phyloP scores from a whole-genome alignment of 768 basidiomycete genomes.

The Obba rivulosa region DNA sequence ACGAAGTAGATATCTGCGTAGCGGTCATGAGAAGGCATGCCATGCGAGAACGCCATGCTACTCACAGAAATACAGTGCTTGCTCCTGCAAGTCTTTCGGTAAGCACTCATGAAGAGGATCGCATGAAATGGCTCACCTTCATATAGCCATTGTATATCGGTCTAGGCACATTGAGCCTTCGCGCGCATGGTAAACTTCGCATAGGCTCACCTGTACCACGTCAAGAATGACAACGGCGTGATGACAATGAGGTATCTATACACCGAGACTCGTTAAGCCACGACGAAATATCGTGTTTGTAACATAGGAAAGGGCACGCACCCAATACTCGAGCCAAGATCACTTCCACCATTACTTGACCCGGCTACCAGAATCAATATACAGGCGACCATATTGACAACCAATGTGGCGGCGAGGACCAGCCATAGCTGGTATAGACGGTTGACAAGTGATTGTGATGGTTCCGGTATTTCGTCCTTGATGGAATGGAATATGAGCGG shows the following conservation, averaged over 20 bases:
- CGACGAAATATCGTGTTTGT: background rate
- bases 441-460: conserved; percentile 72
- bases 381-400: conserved; percentile 89
- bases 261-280: background rate
- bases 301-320: conserved; percentile 34
- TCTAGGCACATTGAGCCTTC: conserved; percentile 33
- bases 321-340: conserved; percentile 81
- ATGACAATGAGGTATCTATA: conserved; percentile 78
- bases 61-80: conserved; percentile 91
- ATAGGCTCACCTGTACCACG: conserved; percentile 84
- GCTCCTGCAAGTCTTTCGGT: conserved; percentile 53
- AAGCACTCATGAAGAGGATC: conserved; percentile 19
- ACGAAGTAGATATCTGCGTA: conserved; percentile 87
- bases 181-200: conserved; percentile 1
- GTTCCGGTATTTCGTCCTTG: conserved; percentile 81
- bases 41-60: conserved; percentile 12
- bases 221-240: conserved; percentile 71
- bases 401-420: conserved; percentile 71
- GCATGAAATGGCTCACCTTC: conserved; percentile 54
- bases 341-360: conserved; percentile 66
- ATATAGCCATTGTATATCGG: conserved; percentile 97
- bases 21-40: conserved; percentile 27
- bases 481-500: conserved; percentile 96
- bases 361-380: conserved; percentile 82
- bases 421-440: conserved; percentile 94